Conservation (phyloP, 208 protist genomes). For the Leishmania turanica region DNA sequence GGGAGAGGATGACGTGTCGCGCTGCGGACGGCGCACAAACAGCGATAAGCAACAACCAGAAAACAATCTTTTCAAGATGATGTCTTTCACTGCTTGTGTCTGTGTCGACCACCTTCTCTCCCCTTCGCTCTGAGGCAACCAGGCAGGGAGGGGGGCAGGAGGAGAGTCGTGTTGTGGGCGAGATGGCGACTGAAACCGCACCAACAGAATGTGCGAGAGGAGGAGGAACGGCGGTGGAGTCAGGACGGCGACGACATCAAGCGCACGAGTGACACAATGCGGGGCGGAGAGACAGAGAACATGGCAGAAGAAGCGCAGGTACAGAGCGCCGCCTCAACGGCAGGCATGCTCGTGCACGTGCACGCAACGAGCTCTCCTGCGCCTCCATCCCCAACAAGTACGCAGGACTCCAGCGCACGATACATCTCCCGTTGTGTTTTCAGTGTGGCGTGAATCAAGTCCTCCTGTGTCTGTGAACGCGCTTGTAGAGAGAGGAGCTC, state of each 20-base stretch:
- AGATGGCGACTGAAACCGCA: not conserved
- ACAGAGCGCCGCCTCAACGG: not conserved
- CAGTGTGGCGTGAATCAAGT: not conserved
- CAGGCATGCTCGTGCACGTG: not conserved
- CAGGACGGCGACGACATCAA: not conserved
- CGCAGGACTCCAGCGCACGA: not conserved
- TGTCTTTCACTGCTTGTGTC: not conserved
- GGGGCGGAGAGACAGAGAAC: not conserved
- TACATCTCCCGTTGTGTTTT: not conserved
- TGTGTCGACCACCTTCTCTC: not conserved
- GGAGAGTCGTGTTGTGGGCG: not conserved
- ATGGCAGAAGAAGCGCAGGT: not conserved
- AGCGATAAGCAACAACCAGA: not conserved
- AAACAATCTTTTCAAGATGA: not conserved
- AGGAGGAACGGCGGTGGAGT: not conserved
- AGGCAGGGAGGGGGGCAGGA: not conserved
- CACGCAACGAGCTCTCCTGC: not conserved
- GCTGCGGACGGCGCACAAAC: not conserved
- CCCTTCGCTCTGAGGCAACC: not conserved
- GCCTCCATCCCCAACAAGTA: not conserved
- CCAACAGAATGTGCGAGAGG: not conserved
- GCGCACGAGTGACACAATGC: not conserved
- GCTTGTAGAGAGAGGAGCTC: not conserved
- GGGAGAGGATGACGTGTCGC: not conserved
- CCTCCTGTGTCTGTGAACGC: not conserved